Evolutionary conservation across 495 filamentous ascomycete genomes (phyloP), one percentile per base, ranked within the genome.

Genomic region (Penicillium bialowiezense): DNA sequence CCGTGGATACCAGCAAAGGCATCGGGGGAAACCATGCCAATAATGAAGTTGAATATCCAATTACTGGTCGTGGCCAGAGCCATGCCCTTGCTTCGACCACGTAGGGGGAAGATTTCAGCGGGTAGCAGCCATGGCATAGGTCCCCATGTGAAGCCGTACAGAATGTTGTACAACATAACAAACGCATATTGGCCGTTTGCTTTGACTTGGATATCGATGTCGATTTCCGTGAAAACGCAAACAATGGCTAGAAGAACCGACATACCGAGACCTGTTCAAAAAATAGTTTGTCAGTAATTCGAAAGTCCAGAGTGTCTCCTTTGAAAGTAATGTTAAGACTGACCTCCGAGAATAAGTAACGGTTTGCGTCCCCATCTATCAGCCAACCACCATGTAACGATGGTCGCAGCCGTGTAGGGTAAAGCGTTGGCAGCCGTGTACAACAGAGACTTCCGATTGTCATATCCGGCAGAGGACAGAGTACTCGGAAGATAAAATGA

Each of bases 21-120:
- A 56, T 83, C 79, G 0, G 86, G 85, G 0, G 86, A 86, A 54
- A 88, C 82, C 72, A 88, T 85, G 1, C 80, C 78, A 41, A 90
- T 79, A 42, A 89, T 59, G 65, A 89, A 91, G 59, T 90, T 91
- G 79, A 82, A 90, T 38, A 82, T 69, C 88, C 88, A 91, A 63
- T 90, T 91, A 32, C 76, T 77, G 4, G 82, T 78, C 0, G 88
- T 90, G 4, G 83, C 82, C 9, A 88, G 51, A 9, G 81, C 84
- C 80, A 88, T 87, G 26, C 74, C 79, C 18, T 80, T 78, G 9
- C 82, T 82, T 14, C 86, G 78, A 48, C 86, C 86, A 15, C 80
- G 73, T 24, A 80, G 74, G 14, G 87, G 87, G 64, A 85, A 91
- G 50, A 90, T 79, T 65, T 91, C 88, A 8, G 82, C 84, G 6